A percentile compares a stretch with the other conserved stretches of the same genome.
Evolutionary conservation across 441 rosid species (phyloP).

Genomic region (Gossypium davidsonii): DNA sequence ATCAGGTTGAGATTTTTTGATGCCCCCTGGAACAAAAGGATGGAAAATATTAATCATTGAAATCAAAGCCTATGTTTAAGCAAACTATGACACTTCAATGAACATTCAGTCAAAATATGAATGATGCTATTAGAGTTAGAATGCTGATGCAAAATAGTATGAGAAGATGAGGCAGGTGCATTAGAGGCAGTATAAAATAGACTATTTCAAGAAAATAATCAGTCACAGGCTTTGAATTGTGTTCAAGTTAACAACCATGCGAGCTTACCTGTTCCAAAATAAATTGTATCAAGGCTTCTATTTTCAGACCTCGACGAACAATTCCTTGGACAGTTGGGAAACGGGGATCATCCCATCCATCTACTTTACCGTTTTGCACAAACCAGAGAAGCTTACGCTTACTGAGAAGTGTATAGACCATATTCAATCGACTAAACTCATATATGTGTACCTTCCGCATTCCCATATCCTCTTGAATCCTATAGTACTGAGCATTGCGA

Average conservation of each 20-base stretch:
- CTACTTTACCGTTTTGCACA: constrained; percentile 72
- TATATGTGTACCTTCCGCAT: constrained; percentile 56
- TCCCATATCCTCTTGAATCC: constrained; percentile 81
- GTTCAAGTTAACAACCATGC: background rate
- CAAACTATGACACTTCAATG: background rate
- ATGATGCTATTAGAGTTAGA: background rate
- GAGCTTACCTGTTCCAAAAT: constrained; percentile 78
- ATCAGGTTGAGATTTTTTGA: constrained; percentile 87
- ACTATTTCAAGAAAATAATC: background rate
- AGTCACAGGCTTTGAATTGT: background rate
- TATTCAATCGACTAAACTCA: constrained; percentile 79
- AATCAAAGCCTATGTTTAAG: background rate
- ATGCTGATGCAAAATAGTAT: background rate
- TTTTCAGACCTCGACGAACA: constrained; percentile 78
- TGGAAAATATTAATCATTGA: background rate
- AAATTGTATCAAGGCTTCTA: constrained; percentile 83
- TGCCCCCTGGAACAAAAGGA: constrained; percentile 56
- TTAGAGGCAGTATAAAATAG: background rate
- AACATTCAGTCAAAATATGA: background rate
- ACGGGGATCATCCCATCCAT: constrained; percentile 98
- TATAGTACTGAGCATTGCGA: constrained; percentile 81
- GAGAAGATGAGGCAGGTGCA: background rate
- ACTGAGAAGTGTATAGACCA: constrained; percentile 80
- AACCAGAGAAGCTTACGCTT: constrained; percentile 91
- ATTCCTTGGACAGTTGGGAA: constrained; percentile 97